Evolutionary conservation across 228 moss, liverwort and hornwort genomes (phyloP), one percentile per base, ranked within the genome.

Genomic region (Sphagnum magellanicum): DNA sequence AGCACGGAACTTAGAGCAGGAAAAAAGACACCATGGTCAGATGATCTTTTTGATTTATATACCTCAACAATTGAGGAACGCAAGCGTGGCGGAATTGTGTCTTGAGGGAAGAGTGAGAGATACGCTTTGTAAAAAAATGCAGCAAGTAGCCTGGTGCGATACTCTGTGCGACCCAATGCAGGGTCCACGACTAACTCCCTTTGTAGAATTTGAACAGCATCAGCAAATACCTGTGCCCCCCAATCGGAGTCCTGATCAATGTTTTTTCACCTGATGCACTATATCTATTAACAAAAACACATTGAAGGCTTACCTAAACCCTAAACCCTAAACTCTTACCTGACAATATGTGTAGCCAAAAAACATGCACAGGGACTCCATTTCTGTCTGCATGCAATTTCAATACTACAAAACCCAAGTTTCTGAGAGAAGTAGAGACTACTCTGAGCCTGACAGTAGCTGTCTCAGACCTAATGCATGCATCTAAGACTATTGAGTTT

Each of bases 81-180:
- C 65, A 94, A 73, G 53, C 73, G 64, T 65, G 81, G 74, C 61
- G 91, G 89, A 62, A 94, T 67, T 58, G 83, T 66, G 7, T 77
- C 82, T 52, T 76, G 14, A 12, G 93, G 85, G 74, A 79, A 81
- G 60, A 91, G 87, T 68, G 91, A 91, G 50, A 94, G 78, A 52
- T 89, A 76, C 16, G 89, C 85, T 79, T 94, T 91, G 81, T 83
- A 94, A 68, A 94, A 75, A 77, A 83, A 94, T 50, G 87, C 83
- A 61, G 78, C 82, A 65, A 94, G 55, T 67, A 94, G 75, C 48
- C 70, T 72, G 62, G 74, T 79, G 11, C 88, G 84, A 71, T 91
- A 94, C 49, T 79, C 74, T 68, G 66, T 69, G 69, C 83, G 85
- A 64, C 84, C 84, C 70, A 76, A 79, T 13, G 87, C 73, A 55